Base-by-base conservation (phyloP, 768 basidiomycete genomes). In the Rhizopogon rudus region DNA sequence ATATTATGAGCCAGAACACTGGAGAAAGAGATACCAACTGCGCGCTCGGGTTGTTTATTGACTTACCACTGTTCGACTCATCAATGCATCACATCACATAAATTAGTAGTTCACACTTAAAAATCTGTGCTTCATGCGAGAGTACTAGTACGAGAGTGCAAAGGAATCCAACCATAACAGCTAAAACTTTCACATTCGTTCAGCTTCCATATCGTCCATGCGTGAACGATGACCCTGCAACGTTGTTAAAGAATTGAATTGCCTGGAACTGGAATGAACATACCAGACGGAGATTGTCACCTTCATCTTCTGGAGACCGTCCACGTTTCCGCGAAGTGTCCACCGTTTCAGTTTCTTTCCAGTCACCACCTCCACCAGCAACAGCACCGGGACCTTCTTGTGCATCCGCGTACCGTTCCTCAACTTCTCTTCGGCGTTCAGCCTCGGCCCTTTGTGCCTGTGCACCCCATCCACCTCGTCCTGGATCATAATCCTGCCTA, bases 401-500 rank as follows among this genome's bases (percentile, higher is more conserved):
- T 1, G 81, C 84, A 62, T 94, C 92, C 3, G 80, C 80, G 70
- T 95, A 96, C 14, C 93, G 84, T 66, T 91, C 90, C 67, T 94
- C 92, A 39, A 90, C 86, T 64, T 91, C 86, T 61, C 84, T 80
- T 67, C 89, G 78, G 62, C 93, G 77, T 61, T 91, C 88, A 40
- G 83, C 77, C 67, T 91, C 88, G 46, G 78, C 53, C 57, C 80
- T 74, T 64, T 93, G 90, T 5, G 88, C 85, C 58, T 91, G 91
- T 5, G 92, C 93, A 62, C 92, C 93, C 91, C 90, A 95, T 39
- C 91, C 92, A 50, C 97, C 97, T 49, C 97, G 84, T 35, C 97
- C 97, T 54, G 93, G 87, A 68, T 98, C 94, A 66, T 95, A 99
- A 70, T 98, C 96, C 66, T 95, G 88, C 59, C 97, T 76, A 68